Conservation (phyloP, 108 stramenopile genomes). For the Hondaea fermentalgiana region DNA sequence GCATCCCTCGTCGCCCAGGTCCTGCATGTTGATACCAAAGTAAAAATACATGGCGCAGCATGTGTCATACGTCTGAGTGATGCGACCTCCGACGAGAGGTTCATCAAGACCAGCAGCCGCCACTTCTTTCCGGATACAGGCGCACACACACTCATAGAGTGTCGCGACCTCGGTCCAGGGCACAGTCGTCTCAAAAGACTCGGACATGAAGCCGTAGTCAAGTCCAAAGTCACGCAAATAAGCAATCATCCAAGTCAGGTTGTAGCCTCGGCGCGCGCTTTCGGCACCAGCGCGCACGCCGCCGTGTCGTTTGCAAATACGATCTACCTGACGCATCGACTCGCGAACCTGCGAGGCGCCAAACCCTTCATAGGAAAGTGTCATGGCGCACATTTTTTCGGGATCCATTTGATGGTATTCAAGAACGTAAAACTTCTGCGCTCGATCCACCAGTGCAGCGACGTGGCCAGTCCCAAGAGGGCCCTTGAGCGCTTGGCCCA, state of each 20-base stretch:
- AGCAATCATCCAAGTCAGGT: conserved; percentile 84
- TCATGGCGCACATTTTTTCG: conserved; percentile 66
- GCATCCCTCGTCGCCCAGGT: conserved; percentile 21
- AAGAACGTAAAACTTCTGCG: conserved; percentile 34
- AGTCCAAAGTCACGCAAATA: conserved; percentile 89
- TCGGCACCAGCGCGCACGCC: conserved; percentile 64
- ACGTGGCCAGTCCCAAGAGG: conserved; percentile 33
- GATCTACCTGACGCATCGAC: conserved; percentile 27
- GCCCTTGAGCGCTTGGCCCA: conserved; percentile 72
- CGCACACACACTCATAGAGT: conserved; percentile 55
- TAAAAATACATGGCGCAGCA: conserved; percentile 89
- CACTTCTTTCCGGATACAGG: conserved; percentile 60
- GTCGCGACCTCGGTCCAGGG: conserved; percentile 68
- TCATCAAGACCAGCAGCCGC: conserved; percentile 51
- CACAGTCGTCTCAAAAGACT: conserved; percentile 85
- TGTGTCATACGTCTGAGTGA: conserved; percentile 89
- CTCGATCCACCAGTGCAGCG: conserved; percentile 11
- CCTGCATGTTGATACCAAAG: conserved; percentile 66
- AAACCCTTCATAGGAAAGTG: conserved; percentile 74
- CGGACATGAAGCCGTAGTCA: conserved; percentile 70
- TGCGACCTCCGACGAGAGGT: conserved; percentile 70
- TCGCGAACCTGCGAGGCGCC: neutral
- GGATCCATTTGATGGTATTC: conserved; percentile 32
- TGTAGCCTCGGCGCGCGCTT: conserved; percentile 72
- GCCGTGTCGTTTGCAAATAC: conserved; percentile 46